Evolutionary conservation across 768 basidiomycete genomes (phyloP).

Genomic region (Gloeopeniophorella convolvens): DNA sequence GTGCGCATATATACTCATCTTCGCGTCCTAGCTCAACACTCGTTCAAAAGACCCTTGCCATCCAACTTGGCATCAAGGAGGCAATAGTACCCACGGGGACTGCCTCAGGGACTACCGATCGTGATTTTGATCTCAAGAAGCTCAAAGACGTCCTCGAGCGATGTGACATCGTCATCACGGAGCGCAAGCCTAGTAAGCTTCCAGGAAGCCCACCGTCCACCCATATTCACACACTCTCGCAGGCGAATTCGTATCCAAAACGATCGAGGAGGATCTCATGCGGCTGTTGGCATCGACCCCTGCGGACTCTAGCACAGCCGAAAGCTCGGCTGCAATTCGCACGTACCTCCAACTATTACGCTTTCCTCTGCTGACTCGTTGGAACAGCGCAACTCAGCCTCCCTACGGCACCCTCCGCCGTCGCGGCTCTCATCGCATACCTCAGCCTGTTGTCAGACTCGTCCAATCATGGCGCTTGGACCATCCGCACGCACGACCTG

Average conservation of each 20-base stretch:
- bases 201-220: background rate
- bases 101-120: conserved; percentile 60
- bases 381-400: conserved; percentile 69
- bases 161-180: conserved; percentile 86
- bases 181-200: conserved; percentile 74
- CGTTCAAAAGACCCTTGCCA: conserved; percentile 69
- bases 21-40: background rate
- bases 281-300: conserved; percentile 6
- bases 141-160: conserved; percentile 81
- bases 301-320: background rate
- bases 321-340: conserved; percentile 12
- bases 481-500: conserved; percentile 80
- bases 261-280: conserved; percentile 19
- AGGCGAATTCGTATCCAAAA: conserved; percentile 68
- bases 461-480: conserved; percentile 74
- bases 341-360: background rate
- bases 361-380: background rate
- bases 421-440: conserved; percentile 78
- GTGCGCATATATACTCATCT: conserved; percentile 9
- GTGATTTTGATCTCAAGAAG: conserved; percentile 85
- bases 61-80: conserved; percentile 97
- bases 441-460: conserved; percentile 73
- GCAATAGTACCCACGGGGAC: conserved; percentile 80
- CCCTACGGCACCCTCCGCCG: conserved; percentile 70
- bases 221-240: background rate